phyloP scores from a whole-genome alignment of 2,329 filamentous ascomycete genomes.

The Talaromyces sp. region DNA sequence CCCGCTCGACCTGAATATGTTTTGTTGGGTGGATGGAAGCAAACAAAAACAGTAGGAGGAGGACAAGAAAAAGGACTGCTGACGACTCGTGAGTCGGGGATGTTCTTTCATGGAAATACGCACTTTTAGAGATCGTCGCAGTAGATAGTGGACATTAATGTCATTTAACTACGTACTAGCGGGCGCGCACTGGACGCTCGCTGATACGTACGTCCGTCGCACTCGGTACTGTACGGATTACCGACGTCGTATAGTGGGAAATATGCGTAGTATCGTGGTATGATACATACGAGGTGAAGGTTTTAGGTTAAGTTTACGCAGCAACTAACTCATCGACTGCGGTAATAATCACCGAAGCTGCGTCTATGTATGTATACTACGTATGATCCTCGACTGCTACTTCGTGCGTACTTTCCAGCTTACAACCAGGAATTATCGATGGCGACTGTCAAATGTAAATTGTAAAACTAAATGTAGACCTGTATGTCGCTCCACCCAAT shows the following conservation, averaged over 20 bases:
- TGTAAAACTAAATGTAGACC: neutral
- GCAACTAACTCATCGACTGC: neutral
- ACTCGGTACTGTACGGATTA: neutral
- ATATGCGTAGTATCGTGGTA: neutral
- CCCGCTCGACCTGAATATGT: neutral
- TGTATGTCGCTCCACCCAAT: neutral
- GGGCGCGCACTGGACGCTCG: neutral
- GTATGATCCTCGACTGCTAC: too few species aligned
- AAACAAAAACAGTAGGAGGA: neutral
- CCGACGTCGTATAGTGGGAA: neutral
- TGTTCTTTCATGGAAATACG: neutral
- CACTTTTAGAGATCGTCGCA: neutral
- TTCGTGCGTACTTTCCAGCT: neutral
- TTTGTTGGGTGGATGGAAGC: neutral
- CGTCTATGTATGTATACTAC: neutral
- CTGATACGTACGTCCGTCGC: neutral
- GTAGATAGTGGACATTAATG: neutral
- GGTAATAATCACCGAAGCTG: neutral
- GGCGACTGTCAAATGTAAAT: neutral
- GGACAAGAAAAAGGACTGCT: neutral
- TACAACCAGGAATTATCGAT: neutral
- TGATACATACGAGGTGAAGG: conserved; percentile 1
- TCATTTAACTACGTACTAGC: conserved; percentile 1
- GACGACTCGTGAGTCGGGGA: neutral
- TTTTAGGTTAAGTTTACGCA: neutral